These are phyloP conservation scores for Hyparrhenia diplandra DNA, from an alignment of 176 grass and related monocot species.

Conservation along the genomic window DNA sequence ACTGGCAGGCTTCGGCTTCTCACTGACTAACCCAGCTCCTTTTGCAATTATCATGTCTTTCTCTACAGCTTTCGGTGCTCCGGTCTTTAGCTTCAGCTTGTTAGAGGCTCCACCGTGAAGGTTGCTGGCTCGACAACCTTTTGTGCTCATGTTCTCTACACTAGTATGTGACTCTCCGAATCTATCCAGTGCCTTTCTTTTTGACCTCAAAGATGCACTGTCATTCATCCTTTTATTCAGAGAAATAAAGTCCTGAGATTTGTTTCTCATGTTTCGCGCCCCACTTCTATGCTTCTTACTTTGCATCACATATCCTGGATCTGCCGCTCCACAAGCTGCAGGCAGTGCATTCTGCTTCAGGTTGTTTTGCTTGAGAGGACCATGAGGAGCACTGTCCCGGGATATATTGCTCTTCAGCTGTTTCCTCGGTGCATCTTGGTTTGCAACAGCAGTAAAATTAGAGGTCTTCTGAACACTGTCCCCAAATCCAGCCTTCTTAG, in stretches of 20 bases:
- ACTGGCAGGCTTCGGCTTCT: constrained; percentile 31
- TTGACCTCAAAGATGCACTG: constrained; percentile 35
- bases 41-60: constrained; percentile 55
- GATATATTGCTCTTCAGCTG: background rate
- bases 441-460: constrained; percentile 4
- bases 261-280: constrained; percentile 16
- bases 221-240: constrained; percentile 41
- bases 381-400: constrained; percentile 17
- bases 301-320: constrained; percentile 5
- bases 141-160: constrained; percentile 18
- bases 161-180: background rate
- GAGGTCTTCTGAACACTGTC: background rate
- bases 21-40: constrained; percentile 36
- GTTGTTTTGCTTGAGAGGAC: constrained; percentile 55
- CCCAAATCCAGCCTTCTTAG: background rate
- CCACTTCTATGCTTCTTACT: constrained; percentile 26
- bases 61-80: constrained; percentile 19
- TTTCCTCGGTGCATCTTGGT: constrained; percentile 24
- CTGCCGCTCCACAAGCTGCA: background rate
- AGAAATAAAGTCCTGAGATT: constrained; percentile 33
- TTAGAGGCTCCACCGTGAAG: background rate
- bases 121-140: constrained; percentile 4
- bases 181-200: constrained; percentile 42
- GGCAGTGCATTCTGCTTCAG: constrained; percentile 59
- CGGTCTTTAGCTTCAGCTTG: constrained; percentile 16